Percentiles rank a stretch among this genome's conserved stretches.
These are phyloP conservation scores for Auriscalpium orientale DNA, from an alignment of 768 basidiomycete species.

Conservation along the genomic window DNA sequence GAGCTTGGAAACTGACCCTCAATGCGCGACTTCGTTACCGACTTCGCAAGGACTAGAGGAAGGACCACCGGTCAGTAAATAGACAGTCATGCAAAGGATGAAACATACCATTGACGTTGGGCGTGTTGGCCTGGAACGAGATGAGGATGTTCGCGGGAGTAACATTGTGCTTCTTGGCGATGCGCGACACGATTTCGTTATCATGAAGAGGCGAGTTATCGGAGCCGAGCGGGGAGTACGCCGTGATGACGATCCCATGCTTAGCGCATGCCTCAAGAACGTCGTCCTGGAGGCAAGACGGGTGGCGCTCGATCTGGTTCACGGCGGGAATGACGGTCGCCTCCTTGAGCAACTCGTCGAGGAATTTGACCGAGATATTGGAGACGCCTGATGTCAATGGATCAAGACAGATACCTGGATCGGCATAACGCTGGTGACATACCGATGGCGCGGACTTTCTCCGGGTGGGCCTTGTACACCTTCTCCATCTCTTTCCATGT, in stretches of 20 bases:
- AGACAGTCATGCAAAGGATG: conserved; percentile 12
- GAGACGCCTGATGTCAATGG: conserved; percentile 40
- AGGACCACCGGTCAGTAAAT: conserved; percentile 6
- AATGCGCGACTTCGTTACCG: conserved; percentile 64
- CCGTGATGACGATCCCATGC: conserved; percentile 64
- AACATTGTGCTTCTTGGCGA: conserved; percentile 56
- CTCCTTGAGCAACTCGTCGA: conserved; percentile 52
- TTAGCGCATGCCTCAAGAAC: conserved; percentile 51
- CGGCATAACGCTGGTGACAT: conserved; percentile 1
- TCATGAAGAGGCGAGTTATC: conserved; percentile 58
- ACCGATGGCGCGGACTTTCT: conserved; percentile 77
- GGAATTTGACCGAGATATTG: conserved; percentile 61
- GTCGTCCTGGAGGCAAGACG: conserved; percentile 63
- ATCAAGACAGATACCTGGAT: conserved; percentile 5
- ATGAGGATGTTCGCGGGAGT: conserved; percentile 60
- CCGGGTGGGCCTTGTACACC: conserved; percentile 52
- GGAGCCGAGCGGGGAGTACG: conserved; percentile 77
- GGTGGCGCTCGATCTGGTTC: conserved; percentile 76
- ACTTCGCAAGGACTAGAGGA: conserved; percentile 59
- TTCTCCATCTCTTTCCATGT: conserved; percentile 78
- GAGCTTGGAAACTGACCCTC: conserved; percentile 27
- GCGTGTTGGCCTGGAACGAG: conserved; percentile 65
- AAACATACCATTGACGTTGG: conserved; percentile 41
- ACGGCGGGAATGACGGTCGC: conserved; percentile 58
- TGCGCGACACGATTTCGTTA: conserved; percentile 49